Evolutionary conservation across 495 filamentous ascomycete genomes (phyloP), one percentile per base, ranked within the genome.

Genomic region (Xylaria nigripes): DNA sequence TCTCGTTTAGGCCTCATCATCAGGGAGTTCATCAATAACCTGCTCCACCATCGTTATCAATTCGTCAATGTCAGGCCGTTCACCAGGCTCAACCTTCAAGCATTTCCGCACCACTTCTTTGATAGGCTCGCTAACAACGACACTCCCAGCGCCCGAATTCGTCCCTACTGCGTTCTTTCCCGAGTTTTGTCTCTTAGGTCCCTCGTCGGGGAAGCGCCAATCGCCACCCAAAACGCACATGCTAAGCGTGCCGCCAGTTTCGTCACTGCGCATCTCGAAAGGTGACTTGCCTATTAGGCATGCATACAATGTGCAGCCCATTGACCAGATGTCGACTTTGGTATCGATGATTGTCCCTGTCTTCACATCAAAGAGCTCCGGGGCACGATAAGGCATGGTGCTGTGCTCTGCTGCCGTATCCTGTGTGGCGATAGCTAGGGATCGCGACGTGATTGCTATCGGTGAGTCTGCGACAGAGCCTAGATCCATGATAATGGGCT

Each of bases 371-470:
- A 98, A 98, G 30, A 98, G 84, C 70, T 98, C 93, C 0, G 93
- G 93, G 2, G 93, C 93, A 46, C 93, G 89, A 70, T 98, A 98
- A 1, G 94, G 92, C 90, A 98, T 96, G 13, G 93, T 98, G 57
- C 84, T 89, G 73, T 96, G 92, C 67, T 98, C 93, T 7, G 91
- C 93, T 7, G 93, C 93, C 16, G 81, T 86, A 61, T 98, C 93
- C 70, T 98, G 93, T 12, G 92, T 87, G 3, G 87, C 86, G 55
- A 98, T 78, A 18, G 93, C 93, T 8, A 95, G 79, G 2, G 90
- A 92, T 19, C 94, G 86, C 15, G 87, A 91, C 9, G 93, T 96
- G 57, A 98, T 93, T n/a, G 89, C 82, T 46, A 89, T 88, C 0
- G 93, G 94, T 0, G 89, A 89, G 2, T 86, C 87, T 27, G 90